Percentiles rank a stretch among this genome's conserved stretches.
phyloP scores from a whole-genome alignment of 164 flowering plant genomes.

The Sedum album region DNA sequence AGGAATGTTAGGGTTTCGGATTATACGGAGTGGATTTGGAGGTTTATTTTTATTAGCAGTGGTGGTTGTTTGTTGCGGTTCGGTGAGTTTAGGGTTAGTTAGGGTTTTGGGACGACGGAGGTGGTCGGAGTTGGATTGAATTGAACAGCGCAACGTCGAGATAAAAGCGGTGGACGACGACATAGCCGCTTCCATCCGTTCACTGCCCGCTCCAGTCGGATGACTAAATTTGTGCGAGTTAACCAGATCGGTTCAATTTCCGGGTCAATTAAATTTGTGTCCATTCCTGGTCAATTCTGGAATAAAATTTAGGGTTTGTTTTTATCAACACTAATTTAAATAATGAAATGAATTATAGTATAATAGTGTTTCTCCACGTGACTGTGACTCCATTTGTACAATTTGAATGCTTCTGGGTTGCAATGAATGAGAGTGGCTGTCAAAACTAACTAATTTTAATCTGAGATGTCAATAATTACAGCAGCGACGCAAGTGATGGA shows the following conservation, averaged over 20 bases:
- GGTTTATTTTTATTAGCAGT: neutral
- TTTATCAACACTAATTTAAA: no score
- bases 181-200: neutral
- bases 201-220: neutral
- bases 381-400: no score
- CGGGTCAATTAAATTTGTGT: no score
- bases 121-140: constrained; percentile 7
- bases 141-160: neutral
- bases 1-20: constrained; percentile 21
- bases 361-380: no score
- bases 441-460: neutral
- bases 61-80: neutral
- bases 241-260: no score
- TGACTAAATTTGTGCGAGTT: no score
- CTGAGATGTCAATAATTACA: neutral
- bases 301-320: no score
- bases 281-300: no score
- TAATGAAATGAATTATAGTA: no score
- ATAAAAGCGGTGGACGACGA: neutral
- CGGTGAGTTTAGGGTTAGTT: constrained; percentile 13
- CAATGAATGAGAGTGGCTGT: neutral
- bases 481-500: neutral
- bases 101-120: constrained; percentile 27
- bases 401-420: no score
- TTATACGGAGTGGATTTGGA: constrained; percentile 33